phyloP scores from a whole-genome alignment of 345 rosid species.

The Eucalyptus cloeziana region DNA sequence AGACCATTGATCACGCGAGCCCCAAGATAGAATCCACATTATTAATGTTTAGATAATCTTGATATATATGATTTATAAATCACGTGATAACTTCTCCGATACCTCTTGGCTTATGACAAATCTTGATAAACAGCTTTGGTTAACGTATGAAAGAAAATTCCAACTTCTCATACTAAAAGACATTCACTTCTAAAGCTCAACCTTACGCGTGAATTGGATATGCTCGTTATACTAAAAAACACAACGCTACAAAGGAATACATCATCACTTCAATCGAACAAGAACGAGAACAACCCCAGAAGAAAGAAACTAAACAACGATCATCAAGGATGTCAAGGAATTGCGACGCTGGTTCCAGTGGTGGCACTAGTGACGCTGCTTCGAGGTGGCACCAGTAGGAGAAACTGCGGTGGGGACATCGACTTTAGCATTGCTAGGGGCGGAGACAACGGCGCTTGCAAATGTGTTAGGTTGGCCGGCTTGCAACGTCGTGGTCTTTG shows the following conservation, averaged over 20 bases:
- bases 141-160: not conserved
- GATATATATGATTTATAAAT: no score
- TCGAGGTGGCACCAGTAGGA: no score
- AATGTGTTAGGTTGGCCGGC: no score
- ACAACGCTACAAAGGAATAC: not conserved
- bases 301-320: not conserved
- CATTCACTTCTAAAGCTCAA: not conserved
- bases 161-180: not conserved
- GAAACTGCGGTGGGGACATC: no score
- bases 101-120: not conserved
- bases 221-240: not conserved
- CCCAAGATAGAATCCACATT: not conserved
- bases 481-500: no score
- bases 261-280: not conserved
- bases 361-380: no score
- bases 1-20: not conserved
- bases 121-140: not conserved
- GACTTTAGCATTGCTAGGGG: no score
- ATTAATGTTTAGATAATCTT: no score
- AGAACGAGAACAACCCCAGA: not conserved
- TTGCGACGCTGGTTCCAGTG: not conserved
- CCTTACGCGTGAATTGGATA: not conserved
- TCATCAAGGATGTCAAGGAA: not conserved
- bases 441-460: no score
- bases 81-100: not conserved